Evolutionary conservation across 192 early-diverging fungal genomes (phyloP).

Genomic region (Backusella tarrabulga): DNA sequence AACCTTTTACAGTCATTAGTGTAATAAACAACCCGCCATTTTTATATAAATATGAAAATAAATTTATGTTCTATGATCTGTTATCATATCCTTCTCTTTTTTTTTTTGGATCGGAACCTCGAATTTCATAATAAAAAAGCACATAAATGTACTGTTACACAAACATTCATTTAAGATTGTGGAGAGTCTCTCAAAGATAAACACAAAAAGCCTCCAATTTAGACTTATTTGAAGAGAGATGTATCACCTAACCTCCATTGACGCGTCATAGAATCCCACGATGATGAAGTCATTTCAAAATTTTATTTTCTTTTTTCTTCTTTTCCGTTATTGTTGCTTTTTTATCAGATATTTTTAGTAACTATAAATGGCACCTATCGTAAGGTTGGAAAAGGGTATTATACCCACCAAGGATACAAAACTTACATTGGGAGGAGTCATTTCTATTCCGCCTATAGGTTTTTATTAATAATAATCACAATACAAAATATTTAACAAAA

Average conservation of each 20-base stretch:
- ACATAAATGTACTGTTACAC: not conserved
- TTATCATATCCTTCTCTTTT: not conserved
- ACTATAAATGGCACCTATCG: not conserved
- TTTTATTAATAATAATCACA: constrained; percentile 5
- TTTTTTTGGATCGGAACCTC: constrained; percentile 2
- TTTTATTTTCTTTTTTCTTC: not conserved
- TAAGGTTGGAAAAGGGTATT: constrained; percentile 7
- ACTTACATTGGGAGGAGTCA: constrained; percentile 26
- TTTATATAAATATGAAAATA: constrained; percentile 4
- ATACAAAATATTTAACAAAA: not conserved
- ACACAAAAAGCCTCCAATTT: constrained; percentile 5
- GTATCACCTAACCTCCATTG: not conserved
- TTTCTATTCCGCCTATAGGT: constrained; percentile 41
- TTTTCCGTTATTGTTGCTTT: not conserved
- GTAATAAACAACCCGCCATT: not conserved
- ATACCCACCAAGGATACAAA: constrained; percentile 41
- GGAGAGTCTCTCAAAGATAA: not conserved
- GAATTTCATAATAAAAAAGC: not conserved
- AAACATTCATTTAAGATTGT: not conserved
- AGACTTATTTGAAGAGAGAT: not conserved
- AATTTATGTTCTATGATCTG: not conserved
- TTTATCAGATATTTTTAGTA: not conserved
- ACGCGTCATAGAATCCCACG: constrained; percentile 6
- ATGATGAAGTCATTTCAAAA: not conserved
- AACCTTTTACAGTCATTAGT: not conserved